These are phyloP conservation scores for Beta corolliflora DNA, from an alignment of 179 eudicot genomes.

Conservation along the genomic window DNA sequence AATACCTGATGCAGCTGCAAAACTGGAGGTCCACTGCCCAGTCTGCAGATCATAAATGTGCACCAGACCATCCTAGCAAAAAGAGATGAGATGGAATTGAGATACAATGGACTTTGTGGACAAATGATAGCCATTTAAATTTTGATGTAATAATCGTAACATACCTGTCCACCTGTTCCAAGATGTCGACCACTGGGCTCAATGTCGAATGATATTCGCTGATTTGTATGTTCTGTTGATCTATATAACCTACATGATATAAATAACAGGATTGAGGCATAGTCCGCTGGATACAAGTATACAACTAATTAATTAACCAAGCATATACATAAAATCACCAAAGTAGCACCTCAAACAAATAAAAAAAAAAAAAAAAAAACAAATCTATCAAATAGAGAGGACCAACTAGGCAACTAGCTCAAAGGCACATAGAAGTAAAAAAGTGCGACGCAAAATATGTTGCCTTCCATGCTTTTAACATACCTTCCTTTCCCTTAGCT, in stretches of 20 bases:
- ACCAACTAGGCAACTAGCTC: neutral
- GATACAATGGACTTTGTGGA: neutral
- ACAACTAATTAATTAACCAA: neutral
- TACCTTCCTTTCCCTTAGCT: neutral
- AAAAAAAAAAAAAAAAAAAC: neutral
- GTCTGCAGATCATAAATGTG: slow-evolving; percentile 94
- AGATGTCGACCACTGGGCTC: slow-evolving; percentile 91
- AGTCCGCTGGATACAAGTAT: slow-evolving; percentile 1
- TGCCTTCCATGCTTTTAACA: neutral
- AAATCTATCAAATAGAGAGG: neutral
- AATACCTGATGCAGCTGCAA: slow-evolving; percentile 88
- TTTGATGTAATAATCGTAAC: neutral
- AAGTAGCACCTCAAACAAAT: neutral
- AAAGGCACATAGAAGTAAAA: neutral
- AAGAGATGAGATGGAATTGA: slow-evolving; percentile 3
- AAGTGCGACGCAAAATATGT: neutral
- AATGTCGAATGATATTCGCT: slow-evolving; percentile 85
- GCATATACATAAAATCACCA: neutral
- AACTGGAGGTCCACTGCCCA: slow-evolving; percentile 94
- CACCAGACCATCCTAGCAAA: slow-evolving; percentile 80
- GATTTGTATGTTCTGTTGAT: slow-evolving; percentile 87
- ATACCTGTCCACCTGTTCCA: slow-evolving; percentile 97
- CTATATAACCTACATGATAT: slow-evolving; percentile 64
- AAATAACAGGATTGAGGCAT: neutral
- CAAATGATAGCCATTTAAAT: neutral